These are phyloP conservation scores for Omphalotus guepiniiformis DNA, from an alignment of 768 basidiomycete species.

Conservation along the genomic window DNA sequence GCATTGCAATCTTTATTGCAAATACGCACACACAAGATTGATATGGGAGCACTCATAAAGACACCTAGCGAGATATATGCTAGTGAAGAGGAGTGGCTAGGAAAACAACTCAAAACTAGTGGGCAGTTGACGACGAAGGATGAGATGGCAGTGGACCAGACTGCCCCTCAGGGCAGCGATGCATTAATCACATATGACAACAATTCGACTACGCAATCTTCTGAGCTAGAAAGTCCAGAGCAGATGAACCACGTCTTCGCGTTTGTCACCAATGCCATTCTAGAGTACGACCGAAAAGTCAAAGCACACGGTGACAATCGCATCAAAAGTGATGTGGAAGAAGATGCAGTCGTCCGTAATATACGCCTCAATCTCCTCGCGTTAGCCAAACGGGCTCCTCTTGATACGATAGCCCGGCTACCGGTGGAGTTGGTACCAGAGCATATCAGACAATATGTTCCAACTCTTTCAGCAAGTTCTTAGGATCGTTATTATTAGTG, in stretches of 20 bases:
- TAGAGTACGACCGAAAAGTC: conserved; percentile 34
- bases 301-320: conserved; percentile 15
- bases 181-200: background rate
- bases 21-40: conserved; percentile 44
- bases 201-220: background rate
- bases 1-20: conserved; percentile 38
- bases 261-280: conserved; percentile 51
- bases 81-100: conserved; percentile 52
- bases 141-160: conserved; percentile 17
- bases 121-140: conserved; percentile 20
- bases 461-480: conserved; percentile 29
- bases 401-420: conserved; percentile 63
- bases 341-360: conserved; percentile 50
- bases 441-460: conserved; percentile 59
- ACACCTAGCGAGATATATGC: conserved; percentile 42
- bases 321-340: conserved; percentile 19
- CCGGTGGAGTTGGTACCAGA: conserved; percentile 65
- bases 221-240: conserved; percentile 35
- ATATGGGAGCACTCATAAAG: conserved; percentile 48
- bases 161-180: too few relatives aligned
- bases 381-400: conserved; percentile 71
- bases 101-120: conserved; percentile 35
- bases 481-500: too few relatives aligned
- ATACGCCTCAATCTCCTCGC: conserved; percentile 73
- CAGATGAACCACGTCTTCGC: conserved; percentile 54